These are phyloP conservation scores for Catenaria anguillulae DNA, from an alignment of 371 early-diverging fungal species.

Conservation along the genomic window DNA sequence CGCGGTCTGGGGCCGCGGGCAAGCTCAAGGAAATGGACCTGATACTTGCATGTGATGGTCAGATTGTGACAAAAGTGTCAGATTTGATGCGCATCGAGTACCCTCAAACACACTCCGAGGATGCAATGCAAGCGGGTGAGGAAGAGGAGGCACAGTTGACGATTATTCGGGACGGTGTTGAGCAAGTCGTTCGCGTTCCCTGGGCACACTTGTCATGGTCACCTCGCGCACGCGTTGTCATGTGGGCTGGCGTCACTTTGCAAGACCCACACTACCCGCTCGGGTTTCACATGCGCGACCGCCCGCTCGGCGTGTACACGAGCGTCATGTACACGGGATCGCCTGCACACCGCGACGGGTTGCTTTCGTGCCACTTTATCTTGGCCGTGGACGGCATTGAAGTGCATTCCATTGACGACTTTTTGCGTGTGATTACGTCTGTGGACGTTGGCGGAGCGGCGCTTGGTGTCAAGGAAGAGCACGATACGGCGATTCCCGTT, in stretches of 20 bases:
- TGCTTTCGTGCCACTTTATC: conserved; percentile 17
- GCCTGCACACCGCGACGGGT: conserved; percentile 12
- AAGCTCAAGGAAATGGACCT: conserved; percentile 9
- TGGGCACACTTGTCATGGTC: neutral
- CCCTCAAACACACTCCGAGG: too few relatives aligned
- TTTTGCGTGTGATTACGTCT: too few relatives aligned
- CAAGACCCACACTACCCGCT: conserved; percentile 11
- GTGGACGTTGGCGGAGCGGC: too few relatives aligned
- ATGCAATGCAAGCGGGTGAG: neutral
- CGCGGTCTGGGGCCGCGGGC: neutral
- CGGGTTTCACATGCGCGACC: conserved; percentile 6
- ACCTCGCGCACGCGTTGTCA: conserved; percentile 6
- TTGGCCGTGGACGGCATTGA: conserved; percentile 17
- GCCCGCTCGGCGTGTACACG: conserved; percentile 11
- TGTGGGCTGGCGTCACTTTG: conserved; percentile 12
- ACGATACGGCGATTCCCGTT: too few relatives aligned
- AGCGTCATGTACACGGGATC: conserved; percentile 11
- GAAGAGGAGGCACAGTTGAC: neutral
- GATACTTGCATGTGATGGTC: conserved; percentile 10
- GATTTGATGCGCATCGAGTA: neutral
- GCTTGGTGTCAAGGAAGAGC: too few relatives aligned
- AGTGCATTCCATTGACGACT: too few relatives aligned
- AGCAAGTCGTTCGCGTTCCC: conserved; percentile 7
- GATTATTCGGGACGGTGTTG: conserved; percentile 9
- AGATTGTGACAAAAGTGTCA: neutral